Evolutionary conservation across 2,329 filamentous ascomycete genomes (phyloP).

Genomic region (Colletotrichum neosansevieriae): DNA sequence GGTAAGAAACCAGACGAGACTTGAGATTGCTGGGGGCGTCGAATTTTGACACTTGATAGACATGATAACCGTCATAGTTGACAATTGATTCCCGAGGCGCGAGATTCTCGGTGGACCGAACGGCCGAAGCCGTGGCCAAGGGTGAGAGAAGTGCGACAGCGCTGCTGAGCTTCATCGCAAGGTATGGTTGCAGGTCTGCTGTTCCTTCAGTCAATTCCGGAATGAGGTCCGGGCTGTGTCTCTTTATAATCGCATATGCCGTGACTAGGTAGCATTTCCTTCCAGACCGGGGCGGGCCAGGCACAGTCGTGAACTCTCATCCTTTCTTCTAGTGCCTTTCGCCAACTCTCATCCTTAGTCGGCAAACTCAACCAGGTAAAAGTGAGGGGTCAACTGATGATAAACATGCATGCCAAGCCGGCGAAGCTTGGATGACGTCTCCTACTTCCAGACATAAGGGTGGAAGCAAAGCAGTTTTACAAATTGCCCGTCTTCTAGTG

Average conservation of each 20-base stretch:
- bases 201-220: background rate
- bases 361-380: background rate
- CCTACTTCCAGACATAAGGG: background rate
- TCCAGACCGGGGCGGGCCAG: background rate
- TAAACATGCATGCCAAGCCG: constrained; percentile 34
- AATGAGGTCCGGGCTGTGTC: background rate
- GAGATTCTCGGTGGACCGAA: background rate
- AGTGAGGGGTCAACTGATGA: constrained; percentile 31
- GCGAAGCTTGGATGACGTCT: constrained; percentile 25
- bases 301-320: background rate
- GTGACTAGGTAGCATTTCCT: too few relatives aligned
- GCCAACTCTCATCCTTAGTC: background rate
- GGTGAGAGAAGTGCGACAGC: constrained; percentile 18
- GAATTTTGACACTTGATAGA: constrained; percentile 45
- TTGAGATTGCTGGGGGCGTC: constrained; percentile 40
- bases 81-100: constrained; percentile 28
- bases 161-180: constrained; percentile 34
- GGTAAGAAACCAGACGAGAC: constrained; percentile 41
- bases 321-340: too few relatives aligned
- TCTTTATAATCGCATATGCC: background rate
- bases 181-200: too few relatives aligned
- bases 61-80: constrained; percentile 50
- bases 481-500: too few relatives aligned
- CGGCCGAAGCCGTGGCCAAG: constrained; percentile 15
- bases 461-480: too few relatives aligned